Conservation (phyloP, 1,284 basidiomycete species). For the Peniophora sp. region DNA sequence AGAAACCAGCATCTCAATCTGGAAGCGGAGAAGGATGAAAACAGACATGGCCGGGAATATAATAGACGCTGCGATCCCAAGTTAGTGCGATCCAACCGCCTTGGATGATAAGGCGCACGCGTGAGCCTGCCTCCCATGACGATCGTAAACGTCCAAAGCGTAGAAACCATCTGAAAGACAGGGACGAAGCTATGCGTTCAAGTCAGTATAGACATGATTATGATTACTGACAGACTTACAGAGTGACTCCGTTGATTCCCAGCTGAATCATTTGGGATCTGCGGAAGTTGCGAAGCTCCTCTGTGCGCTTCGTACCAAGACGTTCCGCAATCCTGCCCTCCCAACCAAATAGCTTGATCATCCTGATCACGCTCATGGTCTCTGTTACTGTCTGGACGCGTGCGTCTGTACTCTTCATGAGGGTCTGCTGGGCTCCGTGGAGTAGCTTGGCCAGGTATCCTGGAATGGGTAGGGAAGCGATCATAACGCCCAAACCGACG, state of each 20-base stretch:
- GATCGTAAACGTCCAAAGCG: not conserved
- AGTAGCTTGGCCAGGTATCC: conserved; percentile 23
- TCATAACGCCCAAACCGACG: no score
- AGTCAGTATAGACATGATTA: no score
- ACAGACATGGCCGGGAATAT: conserved; percentile 33
- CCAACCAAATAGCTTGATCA: conserved; percentile 59
- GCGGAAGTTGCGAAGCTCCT: conserved; percentile 43
- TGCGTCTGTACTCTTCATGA: conserved; percentile 33
- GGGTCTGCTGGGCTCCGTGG: conserved; percentile 20
- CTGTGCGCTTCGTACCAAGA: conserved; percentile 41
- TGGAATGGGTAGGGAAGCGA: conserved; percentile 21
- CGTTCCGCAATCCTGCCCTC: conserved; percentile 37
- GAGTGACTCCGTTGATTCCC: conserved; percentile 24
- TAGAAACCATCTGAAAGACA: conserved; percentile 18
- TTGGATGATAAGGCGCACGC: no score
- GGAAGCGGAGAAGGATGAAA: conserved; percentile 27
- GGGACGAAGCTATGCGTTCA: conserved; percentile 36
- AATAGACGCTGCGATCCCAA: conserved; percentile 20
- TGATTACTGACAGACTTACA: conserved; percentile 15
- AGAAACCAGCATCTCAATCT: conserved; percentile 22
- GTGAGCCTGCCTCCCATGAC: no score
- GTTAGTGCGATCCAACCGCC: conserved; percentile 13
- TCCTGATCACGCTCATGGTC: conserved; percentile 35
- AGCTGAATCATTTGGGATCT: conserved; percentile 33
- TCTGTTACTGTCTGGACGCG: conserved; percentile 44